Base-by-base conservation (phyloP, 2,329 filamentous ascomycete genomes). In the Calonectria fujianensis region DNA sequence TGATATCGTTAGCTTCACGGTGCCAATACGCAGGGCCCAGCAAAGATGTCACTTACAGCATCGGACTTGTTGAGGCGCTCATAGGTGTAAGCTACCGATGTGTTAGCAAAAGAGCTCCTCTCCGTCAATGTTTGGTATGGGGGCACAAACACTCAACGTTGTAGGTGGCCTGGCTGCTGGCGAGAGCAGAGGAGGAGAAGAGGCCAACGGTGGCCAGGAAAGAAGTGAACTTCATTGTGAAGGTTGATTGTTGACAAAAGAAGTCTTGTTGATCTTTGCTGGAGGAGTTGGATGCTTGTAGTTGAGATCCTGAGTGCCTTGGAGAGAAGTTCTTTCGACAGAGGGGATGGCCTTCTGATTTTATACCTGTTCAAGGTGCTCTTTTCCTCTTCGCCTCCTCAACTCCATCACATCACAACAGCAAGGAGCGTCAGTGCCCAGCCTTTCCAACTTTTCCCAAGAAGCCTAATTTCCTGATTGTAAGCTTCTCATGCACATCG, bases 61-160 rank as follows among this genome's bases (percentile, higher is more conserved):
- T 81, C 74, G 50, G 79, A 54, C 76, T 81, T 81, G 76, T 81
- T 78, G 9, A 82, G 80, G 16, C 80, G 75, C 74, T 82, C 80
- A 41, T 78, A 82, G 48, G 70, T 79, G 74, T 61, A 80, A 37
- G 64, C 74, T 76, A 35, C 59, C 18, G 29, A 29, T 5, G 11
- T 48, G 67, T 74, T 35, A 74, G 35, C 20, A 65, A 70, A 24
- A 27, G 39, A 59, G 6, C 14, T 31, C 18, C 9, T 20, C 8
- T 27, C 31, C 18, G 5, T n/a, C 24, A 51, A 37, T 31, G 18
- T 8, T 24, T 51, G 63, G 37, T 31, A 39, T 13, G 20, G 39
- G 64, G 45, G 45, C 11, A 73, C 72, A 35, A 52, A 74, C 72
- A 54, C 61, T 70, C 69, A 37, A 65, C 61, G 35, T 32, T 37